Conservation (phyloP, 2,329 filamentous ascomycete species). For the Fusarium sp. region DNA sequence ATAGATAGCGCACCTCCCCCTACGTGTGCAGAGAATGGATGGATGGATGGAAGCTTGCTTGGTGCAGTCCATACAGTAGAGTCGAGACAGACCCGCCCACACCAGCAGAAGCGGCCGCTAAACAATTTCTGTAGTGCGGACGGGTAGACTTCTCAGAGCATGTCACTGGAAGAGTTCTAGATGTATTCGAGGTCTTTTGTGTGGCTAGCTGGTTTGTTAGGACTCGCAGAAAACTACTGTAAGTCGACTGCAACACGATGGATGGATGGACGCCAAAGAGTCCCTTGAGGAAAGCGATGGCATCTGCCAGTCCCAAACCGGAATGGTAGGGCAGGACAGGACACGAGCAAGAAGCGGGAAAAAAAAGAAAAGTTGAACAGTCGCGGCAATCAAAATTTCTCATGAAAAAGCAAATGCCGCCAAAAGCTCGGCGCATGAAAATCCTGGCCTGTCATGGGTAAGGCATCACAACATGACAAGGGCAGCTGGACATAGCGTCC, state of each 20-base stretch:
- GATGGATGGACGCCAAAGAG: neutral
- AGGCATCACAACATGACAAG: slow-evolving; percentile 3
- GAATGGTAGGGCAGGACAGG: neutral
- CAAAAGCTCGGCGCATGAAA: neutral
- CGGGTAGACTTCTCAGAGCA: neutral
- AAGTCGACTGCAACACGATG: neutral
- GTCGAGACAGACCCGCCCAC: slow-evolving; percentile 12
- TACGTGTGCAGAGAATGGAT: neutral
- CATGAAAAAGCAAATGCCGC: neutral
- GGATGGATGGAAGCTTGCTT: neutral
- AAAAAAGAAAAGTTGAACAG: slow-evolving; percentile 3
- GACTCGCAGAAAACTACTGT: neutral
- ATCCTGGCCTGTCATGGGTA: slow-evolving; percentile 12
- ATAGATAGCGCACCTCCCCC: neutral
- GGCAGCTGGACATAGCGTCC: neutral
- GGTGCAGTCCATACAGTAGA: too few species aligned
- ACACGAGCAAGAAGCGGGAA: neutral
- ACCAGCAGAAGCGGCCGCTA: slow-evolving; percentile 2
- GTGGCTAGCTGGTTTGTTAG: neutral
- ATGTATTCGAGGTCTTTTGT: slow-evolving; percentile 10
- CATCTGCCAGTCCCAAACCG: neutral
- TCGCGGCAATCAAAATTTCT: slow-evolving; percentile 1
- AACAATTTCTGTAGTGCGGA: neutral
- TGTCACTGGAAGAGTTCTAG: slow-evolving; percentile 35
- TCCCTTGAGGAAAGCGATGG: neutral